Evolutionary conservation across 805 yeast genomes (phyloP), one percentile per base, ranked within the genome.

Genomic region (Pichia rugopelliculosa): DNA sequence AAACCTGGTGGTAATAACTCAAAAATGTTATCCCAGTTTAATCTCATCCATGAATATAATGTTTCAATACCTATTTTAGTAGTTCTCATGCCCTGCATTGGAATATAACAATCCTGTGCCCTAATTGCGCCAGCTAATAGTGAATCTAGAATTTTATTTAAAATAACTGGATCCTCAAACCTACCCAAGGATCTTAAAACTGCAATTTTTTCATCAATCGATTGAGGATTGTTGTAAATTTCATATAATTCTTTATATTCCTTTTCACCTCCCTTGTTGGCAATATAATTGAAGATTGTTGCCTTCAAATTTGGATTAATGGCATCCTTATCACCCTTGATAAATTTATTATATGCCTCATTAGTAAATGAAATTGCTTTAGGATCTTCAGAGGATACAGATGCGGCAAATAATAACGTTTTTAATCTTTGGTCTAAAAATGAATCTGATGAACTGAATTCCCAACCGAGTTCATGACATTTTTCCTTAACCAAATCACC

Each of bases 1-100:
- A 84, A 74, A 12, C 87, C 84, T 15, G 95, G 87, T 44, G 97
- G 96, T 61, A 88, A 75, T 59, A 75, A 70, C 62, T 78, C 74
- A 56, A 68, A 67, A 51, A 91, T 61, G 40, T 70, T 74, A 48
- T 79, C 88, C 91, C 95, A 91, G 66, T 90, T 82, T 13, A 50
- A 58, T 18, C 65, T 59, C 56, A 80, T 60, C 96, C 96, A 91
- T 17, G 59, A 47, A 87, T 90, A 90, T 54, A 83, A 67, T 12
- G 79, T 75, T 55, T 78, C 77, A 49, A 84, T 71, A 69, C 96
- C 95, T 39, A 69, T 72, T 45, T 68, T 73, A 58, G 80, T 80
- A 15, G 76, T 59, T 57, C 84, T 72, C 70, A 87, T 69, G 39
- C 93, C 90, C 51, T 70, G 77, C 79, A 91, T 73, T 54, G 96